Conservation (phyloP, 805 yeast species). For the Ogataea wickerhamii region DNA sequence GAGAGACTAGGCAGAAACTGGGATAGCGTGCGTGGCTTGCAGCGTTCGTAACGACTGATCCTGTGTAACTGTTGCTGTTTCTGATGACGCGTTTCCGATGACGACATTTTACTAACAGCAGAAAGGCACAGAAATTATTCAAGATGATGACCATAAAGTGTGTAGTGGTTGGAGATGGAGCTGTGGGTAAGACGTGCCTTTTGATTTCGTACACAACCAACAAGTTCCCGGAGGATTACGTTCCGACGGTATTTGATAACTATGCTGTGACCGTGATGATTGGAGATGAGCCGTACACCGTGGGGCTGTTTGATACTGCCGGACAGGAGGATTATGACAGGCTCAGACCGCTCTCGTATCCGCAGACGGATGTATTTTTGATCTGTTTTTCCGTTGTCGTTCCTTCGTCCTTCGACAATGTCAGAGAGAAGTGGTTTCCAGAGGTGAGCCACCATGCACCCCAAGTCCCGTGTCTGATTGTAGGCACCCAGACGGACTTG, state of each 20-base stretch:
- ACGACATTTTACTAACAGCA: no score
- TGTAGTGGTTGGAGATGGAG: conserved; percentile 99
- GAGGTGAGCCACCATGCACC: conserved; percentile 95
- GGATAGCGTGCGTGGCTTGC: not conserved
- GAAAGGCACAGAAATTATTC: no score
- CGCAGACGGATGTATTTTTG: conserved; percentile 93
- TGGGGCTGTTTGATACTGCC: conserved; percentile 97
- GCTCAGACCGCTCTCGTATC: conserved; percentile 92
- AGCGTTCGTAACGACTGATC: no score
- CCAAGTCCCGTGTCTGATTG: conserved; percentile 94
- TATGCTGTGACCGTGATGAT: conserved; percentile 93
- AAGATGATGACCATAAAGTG: conserved; percentile 72
- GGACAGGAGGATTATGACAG: conserved; percentile 99
- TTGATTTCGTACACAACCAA: conserved; percentile 94
- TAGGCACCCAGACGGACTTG: conserved; percentile 94
- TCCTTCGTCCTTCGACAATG: conserved; percentile 96
- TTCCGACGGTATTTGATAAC: conserved; percentile 97
- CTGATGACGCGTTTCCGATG: no score
- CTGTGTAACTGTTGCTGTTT: no score
- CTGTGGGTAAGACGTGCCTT: conserved; percentile 96
- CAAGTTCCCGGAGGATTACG: conserved; percentile 97
- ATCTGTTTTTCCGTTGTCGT: conserved; percentile 96
- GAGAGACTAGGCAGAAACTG: not conserved
- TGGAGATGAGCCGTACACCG: conserved; percentile 96
- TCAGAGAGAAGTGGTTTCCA: conserved; percentile 97